These are phyloP conservation scores for Solanum etuberosum DNA, from an alignment of 257 asterid species.

Conservation along the genomic window DNA sequence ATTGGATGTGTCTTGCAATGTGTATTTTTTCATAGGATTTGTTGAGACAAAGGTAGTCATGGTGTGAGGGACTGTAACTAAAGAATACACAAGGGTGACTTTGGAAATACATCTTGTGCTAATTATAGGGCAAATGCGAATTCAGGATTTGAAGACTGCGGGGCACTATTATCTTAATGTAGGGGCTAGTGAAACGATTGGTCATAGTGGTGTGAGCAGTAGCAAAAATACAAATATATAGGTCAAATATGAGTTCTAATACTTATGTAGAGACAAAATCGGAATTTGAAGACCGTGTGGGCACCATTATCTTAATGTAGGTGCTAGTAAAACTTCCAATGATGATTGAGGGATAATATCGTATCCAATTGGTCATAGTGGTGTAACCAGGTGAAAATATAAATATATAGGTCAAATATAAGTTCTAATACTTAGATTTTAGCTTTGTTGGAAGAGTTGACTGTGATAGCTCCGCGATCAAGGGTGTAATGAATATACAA, in stretches of 20 bases:
- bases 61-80: not conserved
- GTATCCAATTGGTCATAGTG: not conserved
- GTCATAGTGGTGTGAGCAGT: not conserved
- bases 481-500: too few relatives aligned
- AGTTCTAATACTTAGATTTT: too few relatives aligned
- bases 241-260: not conserved
- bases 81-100: not conserved
- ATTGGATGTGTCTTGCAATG: not conserved
- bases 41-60: not conserved
- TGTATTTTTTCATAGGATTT: not conserved
- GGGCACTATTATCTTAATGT: too few relatives aligned
- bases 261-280: rapidly evolving
- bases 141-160: too few relatives aligned
- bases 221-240: too few relatives aligned
- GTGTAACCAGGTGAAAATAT: rapidly evolving
- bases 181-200: not conserved
- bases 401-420: too few relatives aligned
- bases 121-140: not conserved
- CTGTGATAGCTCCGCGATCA: not conserved
- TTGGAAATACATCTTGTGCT: not conserved
- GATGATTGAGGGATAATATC: not conserved
- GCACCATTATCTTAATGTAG: not conserved
- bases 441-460: not conserved
- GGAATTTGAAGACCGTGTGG: not conserved
- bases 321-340: not conserved